These are phyloP conservation scores for Aspergillus conjunctus DNA, from an alignment of 495 filamentous ascomycete genomes.

Conservation along the genomic window DNA sequence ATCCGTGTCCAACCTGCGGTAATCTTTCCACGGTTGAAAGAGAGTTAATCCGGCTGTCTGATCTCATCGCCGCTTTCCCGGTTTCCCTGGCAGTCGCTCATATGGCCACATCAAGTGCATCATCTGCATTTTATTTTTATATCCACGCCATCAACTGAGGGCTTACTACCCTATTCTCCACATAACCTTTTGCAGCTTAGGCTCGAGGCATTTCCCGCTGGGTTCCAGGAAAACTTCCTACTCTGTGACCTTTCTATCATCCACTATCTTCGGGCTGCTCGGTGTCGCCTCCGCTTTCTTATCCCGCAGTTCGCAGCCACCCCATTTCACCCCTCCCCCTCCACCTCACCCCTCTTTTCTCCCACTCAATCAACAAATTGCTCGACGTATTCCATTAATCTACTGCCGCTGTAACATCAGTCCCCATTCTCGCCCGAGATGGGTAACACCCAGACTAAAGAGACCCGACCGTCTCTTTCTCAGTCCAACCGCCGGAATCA, in stretches of 20 bases:
- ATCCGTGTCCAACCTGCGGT: conserved; percentile 12
- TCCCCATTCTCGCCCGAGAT: conserved; percentile 34
- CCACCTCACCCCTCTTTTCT: conserved; percentile 7
- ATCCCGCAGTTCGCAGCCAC: conserved; percentile 23
- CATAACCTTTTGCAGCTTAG: conserved; percentile 3
- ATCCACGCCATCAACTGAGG: conserved; percentile 19
- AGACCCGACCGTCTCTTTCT: conserved; percentile 47
- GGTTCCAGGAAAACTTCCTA: no score
- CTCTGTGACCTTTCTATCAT: conserved; percentile 14
- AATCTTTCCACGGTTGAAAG: conserved; percentile 24
- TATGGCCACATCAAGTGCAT: conserved; percentile 31
- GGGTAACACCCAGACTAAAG: conserved; percentile 65
- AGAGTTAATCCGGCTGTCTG: conserved; percentile 24
- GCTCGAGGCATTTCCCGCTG: conserved; percentile 2
- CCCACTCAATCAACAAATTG: conserved; percentile 10
- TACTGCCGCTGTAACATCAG: conserved; percentile 10
- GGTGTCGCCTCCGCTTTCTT: conserved; percentile 26
- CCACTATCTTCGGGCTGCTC: conserved; percentile 18
- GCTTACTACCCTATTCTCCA: conserved; percentile 13
- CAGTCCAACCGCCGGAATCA: conserved; percentile 36
- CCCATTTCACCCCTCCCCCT: conserved; percentile 10
- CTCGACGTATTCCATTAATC: neutral
- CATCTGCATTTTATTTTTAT: conserved; percentile 13
- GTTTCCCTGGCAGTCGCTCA: conserved; percentile 25
- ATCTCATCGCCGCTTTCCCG: conserved; percentile 31